Base-by-base conservation (phyloP, 1,284 basidiomycete species). In the Rhodofomes roseus region DNA sequence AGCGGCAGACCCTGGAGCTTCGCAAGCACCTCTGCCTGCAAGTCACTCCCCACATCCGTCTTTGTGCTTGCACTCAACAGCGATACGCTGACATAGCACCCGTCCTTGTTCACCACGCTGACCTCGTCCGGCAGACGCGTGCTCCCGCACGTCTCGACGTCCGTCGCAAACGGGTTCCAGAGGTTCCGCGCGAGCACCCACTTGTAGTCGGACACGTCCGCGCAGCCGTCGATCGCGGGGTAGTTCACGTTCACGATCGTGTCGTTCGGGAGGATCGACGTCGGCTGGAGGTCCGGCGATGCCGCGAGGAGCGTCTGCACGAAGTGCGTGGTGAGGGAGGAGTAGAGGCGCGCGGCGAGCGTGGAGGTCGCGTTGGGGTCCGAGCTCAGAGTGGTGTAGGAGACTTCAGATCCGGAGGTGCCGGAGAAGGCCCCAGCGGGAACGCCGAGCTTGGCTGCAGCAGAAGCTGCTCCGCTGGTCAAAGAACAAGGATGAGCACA, bases 191-290 rank as follows among this genome's bases (percentile, higher is more conserved):
- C 79, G 40, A 83, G 69, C 4, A 84, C 73, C 66, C 79, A 84
- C 54, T 76, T 69, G 72, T 73, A 81, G 60, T 71, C 73, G 3
- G 66, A 66, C 7, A 74, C 71, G 27, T 66, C 65, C 12, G 74
- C 40, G 65, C 82, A 84, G 39, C 23, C 44, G 56, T 74, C 71
- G 8, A 74, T 76, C n/a, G 76, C 63, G 0, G 81, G 76, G 68
- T 78, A 82, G 71, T 84, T 84, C 65, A 84, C 80, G 65, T 83
- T 83, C 55, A 84, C 57, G 58, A 74, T 74, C 41, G 77, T 74
- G 44, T 73, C 73, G 0, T 68, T 20, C 3, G 81, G 81, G 12
- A 84, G 74, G 61, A 79, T 29, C 7, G 46, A 29, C 22, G 46
- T 73, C 71, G 11, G 70, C 64, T 20, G 58, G 36, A 18, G 27